Conservation (phyloP, 2,329 filamentous ascomycete genomes). For the Verticillium longisporum region DNA sequence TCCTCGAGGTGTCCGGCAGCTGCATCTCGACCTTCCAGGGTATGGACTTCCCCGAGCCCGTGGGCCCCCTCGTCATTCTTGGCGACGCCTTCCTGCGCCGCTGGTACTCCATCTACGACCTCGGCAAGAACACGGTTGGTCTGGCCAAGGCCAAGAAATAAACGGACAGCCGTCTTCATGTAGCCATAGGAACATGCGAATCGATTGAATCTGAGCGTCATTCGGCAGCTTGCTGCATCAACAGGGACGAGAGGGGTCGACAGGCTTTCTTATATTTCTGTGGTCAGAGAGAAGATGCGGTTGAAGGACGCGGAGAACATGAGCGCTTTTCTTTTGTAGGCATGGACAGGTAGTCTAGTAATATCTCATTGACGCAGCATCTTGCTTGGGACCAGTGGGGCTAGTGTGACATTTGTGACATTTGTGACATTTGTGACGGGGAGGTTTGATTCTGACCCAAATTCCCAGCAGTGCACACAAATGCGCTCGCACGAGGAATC, state of each 20-base stretch:
- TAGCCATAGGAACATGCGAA: not conserved
- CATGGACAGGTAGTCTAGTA: not conserved
- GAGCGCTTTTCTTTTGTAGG: not conserved
- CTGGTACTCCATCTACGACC: slow-evolving; percentile 95
- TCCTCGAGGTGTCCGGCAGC: slow-evolving; percentile 87
- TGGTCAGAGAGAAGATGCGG: not conserved
- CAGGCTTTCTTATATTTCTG: not conserved
- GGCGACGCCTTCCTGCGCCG: slow-evolving; percentile 80
- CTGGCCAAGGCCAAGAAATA: slow-evolving; percentile 72
- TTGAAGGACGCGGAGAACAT: not conserved
- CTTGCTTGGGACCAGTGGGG: not conserved
- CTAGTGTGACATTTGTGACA: not conserved
- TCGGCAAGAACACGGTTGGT: slow-evolving; percentile 82
- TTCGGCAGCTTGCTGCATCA: not conserved
- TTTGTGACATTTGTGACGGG: no score
- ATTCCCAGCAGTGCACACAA: no score
- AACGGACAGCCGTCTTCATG: not conserved
- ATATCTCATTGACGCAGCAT: not conserved
- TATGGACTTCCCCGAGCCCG: slow-evolving; percentile 84
- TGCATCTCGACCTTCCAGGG: slow-evolving; percentile 98
- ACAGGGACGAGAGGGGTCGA: not conserved
- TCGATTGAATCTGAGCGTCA: not conserved
- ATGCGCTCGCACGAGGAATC: no score
- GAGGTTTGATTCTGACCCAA: no score
- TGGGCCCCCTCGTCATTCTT: slow-evolving; percentile 88